Evolutionary conservation across 2,329 filamentous ascomycete species (phyloP), one percentile per base, ranked within the genome.

Genomic region (Colletotrichum sidae): DNA sequence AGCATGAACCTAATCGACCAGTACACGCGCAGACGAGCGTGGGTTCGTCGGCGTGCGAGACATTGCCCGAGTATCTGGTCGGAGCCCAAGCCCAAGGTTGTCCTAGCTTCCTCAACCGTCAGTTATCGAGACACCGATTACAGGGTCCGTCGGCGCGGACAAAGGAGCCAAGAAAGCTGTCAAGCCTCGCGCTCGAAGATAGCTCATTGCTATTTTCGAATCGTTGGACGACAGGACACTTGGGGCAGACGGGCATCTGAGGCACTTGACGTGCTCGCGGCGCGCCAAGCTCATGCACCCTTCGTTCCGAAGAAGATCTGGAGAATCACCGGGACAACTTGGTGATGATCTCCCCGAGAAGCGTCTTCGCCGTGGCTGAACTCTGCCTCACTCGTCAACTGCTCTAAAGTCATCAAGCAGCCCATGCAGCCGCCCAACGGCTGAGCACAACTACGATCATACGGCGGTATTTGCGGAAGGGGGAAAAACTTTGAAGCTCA

Each of bases 101-200:
- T 34, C 44, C 42, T 60, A 34, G 46, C 42, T 53, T 52, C 53
- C 45, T 45, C 44, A 38, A 44, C 41, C 37, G 35, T 34, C 52
- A 8, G 37, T 15, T 9, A 42, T 47, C 41, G 10, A 56, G 25
- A 8, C 39, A 35, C n/a, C 15, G 10, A 6, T 17, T 25, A 17
- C 42, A 25, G 52, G 46, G 46, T 49, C 51, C 52, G 52, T 53
- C n/a, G 38, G 41, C 41, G 15, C 35, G 45, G 46, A 65, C 52
- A 62, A 62, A 52, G 53, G 51, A 42, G 55, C 25, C 35, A 50
- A 60, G 33, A 9, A 37, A 60, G 54, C 34, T 47, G 55, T 60
- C 52, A 25, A 42, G 55, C 55, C 55, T 64, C 55, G 44, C 10
- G 49, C 37, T 35, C 42, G n/a, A 47, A 25, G 12, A 51, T n/a